Evolutionary conservation across 2,329 filamentous ascomycete species (phyloP).

Genomic region (Colletotrichum tabaci): DNA sequence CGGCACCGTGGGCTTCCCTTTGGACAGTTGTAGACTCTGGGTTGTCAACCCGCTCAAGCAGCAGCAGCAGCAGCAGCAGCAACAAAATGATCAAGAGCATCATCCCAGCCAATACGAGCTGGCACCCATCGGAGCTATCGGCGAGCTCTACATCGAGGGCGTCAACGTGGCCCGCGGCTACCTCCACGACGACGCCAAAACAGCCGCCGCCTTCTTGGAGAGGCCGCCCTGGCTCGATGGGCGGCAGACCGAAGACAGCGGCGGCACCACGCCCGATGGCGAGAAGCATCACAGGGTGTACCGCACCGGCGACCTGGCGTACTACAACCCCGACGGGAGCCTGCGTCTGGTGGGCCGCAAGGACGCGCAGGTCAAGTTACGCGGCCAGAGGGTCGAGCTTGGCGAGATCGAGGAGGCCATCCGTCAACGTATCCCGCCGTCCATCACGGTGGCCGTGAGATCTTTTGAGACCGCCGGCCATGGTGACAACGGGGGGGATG

Average conservation of each 20-base stretch:
- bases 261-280: not conserved
- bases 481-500: not conserved
- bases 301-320: conserved; percentile 64
- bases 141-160: not conserved
- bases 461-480: not conserved
- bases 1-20: conserved; percentile 46
- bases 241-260: not conserved
- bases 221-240: conserved; percentile 2
- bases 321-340: conserved; percentile 57
- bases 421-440: not conserved
- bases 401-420: conserved; percentile 28
- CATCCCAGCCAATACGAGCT: not conserved
- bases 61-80: no score
- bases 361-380: conserved; percentile 43
- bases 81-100: not conserved
- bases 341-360: conserved; percentile 53
- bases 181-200: conserved; percentile 3
- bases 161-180: conserved; percentile 2
- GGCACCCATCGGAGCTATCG: not conserved
- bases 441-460: not conserved
- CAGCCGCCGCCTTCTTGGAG: conserved; percentile 5
- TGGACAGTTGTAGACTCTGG: conserved; percentile 37
- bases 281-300: conserved; percentile 52
- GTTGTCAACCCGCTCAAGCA: conserved; percentile 35
- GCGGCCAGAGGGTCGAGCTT: conserved; percentile 19